phyloP scores from a whole-genome alignment of 2,329 filamentous ascomycete genomes.

The Aspergillus clavatus region DNA sequence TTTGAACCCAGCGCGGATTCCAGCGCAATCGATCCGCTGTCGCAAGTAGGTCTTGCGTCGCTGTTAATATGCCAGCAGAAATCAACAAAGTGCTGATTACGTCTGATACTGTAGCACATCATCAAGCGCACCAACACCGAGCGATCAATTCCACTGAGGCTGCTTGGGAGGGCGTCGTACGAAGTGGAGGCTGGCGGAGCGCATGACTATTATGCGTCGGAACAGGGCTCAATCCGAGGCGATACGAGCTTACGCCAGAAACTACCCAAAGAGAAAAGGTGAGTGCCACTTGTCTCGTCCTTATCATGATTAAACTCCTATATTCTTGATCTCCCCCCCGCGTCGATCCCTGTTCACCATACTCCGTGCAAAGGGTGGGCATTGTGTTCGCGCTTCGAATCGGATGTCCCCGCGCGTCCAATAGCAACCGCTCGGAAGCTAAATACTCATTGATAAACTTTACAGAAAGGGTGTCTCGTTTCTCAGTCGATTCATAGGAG shows the following conservation, averaged over 20 bases:
- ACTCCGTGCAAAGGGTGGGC: neutral
- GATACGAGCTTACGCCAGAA: conserved; percentile 33
- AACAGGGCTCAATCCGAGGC: conserved; percentile 26
- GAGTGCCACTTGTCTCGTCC: conserved; percentile 28
- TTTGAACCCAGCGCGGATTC: conserved; percentile 29
- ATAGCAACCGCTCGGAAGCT: neutral
- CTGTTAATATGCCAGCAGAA: too few relatives aligned
- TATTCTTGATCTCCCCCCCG: too few relatives aligned
- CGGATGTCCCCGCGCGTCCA: neutral
- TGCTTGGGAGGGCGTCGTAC: conserved; percentile 37
- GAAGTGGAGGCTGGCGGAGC: conserved; percentile 39
- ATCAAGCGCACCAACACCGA: conserved; percentile 64
- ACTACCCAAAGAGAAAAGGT: conserved; percentile 61
- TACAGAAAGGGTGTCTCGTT: conserved; percentile 82
- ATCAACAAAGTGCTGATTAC: neutral
- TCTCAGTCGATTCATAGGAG: conserved; percentile 74
- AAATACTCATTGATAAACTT: neutral
- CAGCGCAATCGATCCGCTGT: conserved; percentile 61
- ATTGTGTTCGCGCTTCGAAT: neutral
- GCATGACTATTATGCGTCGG: conserved; percentile 27
- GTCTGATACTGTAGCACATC: conserved; percentile 49
- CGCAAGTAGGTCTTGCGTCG: conserved; percentile 48
- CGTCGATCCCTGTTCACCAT: neutral
- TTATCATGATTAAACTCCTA: neutral
- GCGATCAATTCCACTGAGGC: conserved; percentile 48